Evolutionary conservation across 306 rosid genomes (phyloP).

Genomic region (Fragaria nilgerrensis): DNA sequence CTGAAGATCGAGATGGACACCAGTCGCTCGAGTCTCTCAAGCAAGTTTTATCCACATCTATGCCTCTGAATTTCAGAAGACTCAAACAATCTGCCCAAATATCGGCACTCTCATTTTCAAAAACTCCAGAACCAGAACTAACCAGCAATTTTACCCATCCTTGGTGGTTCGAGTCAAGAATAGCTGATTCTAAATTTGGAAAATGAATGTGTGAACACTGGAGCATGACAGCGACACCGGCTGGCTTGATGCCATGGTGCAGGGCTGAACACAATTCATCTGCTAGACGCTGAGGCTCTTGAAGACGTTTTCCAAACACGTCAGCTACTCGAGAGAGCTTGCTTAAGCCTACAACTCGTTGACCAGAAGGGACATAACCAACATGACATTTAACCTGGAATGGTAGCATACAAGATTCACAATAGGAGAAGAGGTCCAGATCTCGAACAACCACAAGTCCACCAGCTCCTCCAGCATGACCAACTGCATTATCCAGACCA

Average conservation of each 20-base stretch:
- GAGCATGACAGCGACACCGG: constrained; percentile 75
- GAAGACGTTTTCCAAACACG: constrained; percentile 57
- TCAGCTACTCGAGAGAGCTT: constrained; percentile 82
- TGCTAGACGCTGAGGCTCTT: constrained; percentile 73
- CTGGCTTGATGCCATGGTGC: constrained; percentile 73
- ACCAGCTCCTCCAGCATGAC: constrained; percentile 93
- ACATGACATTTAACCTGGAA: constrained; percentile 91
- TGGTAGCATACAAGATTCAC: constrained; percentile 96
- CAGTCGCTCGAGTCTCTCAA: constrained; percentile 45
- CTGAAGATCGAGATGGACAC: constrained; percentile 63
- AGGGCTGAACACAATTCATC: constrained; percentile 52
- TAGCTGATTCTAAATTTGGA: constrained; percentile 57
- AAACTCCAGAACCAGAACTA: constrained; percentile 78
- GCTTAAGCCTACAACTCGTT: constrained; percentile 86
- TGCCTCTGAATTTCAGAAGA: constrained; percentile 73
- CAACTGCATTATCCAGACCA: constrained; percentile 67
- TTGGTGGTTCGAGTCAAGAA: constrained; percentile 54
- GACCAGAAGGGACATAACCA: constrained; percentile 84
- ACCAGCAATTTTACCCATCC: constrained; percentile 65
- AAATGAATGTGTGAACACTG: constrained; percentile 75
- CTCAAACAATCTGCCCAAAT: constrained; percentile 67
- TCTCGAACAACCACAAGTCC: constrained; percentile 95
- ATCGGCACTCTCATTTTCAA: constrained; percentile 53
- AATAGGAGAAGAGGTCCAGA: constrained; percentile 77
- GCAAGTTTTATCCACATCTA: constrained; percentile 33